Base-by-base conservation (phyloP, 352 stramenopile species). In the Pythium sp. region DNA sequence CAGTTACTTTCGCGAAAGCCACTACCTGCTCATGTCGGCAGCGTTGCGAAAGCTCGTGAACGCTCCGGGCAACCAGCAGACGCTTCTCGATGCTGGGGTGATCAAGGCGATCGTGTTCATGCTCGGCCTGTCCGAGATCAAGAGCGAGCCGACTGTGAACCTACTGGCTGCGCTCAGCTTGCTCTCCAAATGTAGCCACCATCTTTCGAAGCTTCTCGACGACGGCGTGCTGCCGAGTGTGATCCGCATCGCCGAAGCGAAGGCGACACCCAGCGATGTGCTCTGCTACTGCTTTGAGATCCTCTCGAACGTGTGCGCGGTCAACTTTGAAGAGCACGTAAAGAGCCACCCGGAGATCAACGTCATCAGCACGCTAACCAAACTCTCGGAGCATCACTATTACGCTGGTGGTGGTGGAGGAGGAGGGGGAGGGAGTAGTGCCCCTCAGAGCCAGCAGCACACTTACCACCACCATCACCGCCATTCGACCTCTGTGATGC, bases 251-350 rank as follows among this genome's bases (percentile, higher is more conserved):
- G 80, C 78, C 32, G 84, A 91, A 7, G 58, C 64, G 1, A 77
- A 75, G 51, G 7, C 22, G 1, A 22, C 65, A 0, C 58, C 63
- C 0, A 57, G 61, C 3, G 76, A 86, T 38, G 69, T 91, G 11
- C 66, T 83, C 0, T 67, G 22, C n/a, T 74, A 78, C 49, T 92
- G 81, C 70, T 94, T 94, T 62, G 82, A 90, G 64, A 78, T 94
- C 22, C 77, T 93, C 34, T 90, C 86, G 12, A 90, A 90, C 41
- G 47, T 92, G 4, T 92, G 86, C 56, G 77, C 73, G 1, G 65
- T 83, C 34, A 71, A 88, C 66, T 94, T 85, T 68, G 80, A 92
- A 26, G 69, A 79, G 11, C 74, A 79, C 38, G 57, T 73, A 24
- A 73, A 74, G 11, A 43, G 75, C 7, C 65, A 66, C 15, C 71